These are phyloP conservation scores for Microdochium bolleyi DNA, from an alignment of 2,329 filamentous ascomycete species.

Conservation along the genomic window DNA sequence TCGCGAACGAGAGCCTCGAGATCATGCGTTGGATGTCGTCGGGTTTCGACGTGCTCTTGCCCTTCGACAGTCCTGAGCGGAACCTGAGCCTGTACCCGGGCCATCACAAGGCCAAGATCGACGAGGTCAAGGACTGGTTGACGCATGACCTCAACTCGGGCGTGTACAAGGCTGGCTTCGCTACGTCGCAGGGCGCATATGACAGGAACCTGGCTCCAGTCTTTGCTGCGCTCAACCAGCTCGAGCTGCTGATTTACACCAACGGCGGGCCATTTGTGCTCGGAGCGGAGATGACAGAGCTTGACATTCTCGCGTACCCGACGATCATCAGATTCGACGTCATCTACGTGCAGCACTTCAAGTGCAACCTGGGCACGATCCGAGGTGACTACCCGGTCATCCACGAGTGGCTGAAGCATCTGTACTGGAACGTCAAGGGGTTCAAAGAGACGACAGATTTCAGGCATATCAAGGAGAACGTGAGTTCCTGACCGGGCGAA, in stretches of 20 bases:
- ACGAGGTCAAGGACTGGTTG: slow-evolving; percentile 44
- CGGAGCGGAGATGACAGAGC: slow-evolving; percentile 45
- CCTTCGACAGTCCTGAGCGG: slow-evolving; percentile 23
- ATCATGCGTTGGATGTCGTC: slow-evolving; percentile 49
- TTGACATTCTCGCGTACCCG: slow-evolving; percentile 49
- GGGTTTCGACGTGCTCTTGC: slow-evolving; percentile 42
- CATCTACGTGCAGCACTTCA: slow-evolving; percentile 60
- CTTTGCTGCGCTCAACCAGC: slow-evolving; percentile 51
- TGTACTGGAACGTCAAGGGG: slow-evolving; percentile 48
- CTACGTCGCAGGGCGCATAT: slow-evolving; percentile 44
- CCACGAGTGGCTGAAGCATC: slow-evolving; percentile 50
- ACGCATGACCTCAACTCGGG: slow-evolving; percentile 48
- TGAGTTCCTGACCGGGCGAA: slow-evolving; percentile 4
- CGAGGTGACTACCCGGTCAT: slow-evolving; percentile 52
- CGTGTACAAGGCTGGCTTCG: slow-evolving; percentile 57
- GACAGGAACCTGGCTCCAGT: slow-evolving; percentile 43
- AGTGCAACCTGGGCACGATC: slow-evolving; percentile 55
- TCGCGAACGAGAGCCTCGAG: slow-evolving; percentile 55
- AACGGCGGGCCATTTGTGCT: slow-evolving; percentile 44
- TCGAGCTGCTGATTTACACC: slow-evolving; percentile 35
- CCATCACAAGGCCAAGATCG: slow-evolving; percentile 38
- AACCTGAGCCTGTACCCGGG: slow-evolving; percentile 44
- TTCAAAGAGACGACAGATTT: slow-evolving; percentile 56
- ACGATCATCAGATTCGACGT: slow-evolving; percentile 53
- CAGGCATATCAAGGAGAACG: slow-evolving; percentile 60